Base-by-base conservation (phyloP, 768 basidiomycete species). In the Macrolepiota fuliginosa region DNA sequence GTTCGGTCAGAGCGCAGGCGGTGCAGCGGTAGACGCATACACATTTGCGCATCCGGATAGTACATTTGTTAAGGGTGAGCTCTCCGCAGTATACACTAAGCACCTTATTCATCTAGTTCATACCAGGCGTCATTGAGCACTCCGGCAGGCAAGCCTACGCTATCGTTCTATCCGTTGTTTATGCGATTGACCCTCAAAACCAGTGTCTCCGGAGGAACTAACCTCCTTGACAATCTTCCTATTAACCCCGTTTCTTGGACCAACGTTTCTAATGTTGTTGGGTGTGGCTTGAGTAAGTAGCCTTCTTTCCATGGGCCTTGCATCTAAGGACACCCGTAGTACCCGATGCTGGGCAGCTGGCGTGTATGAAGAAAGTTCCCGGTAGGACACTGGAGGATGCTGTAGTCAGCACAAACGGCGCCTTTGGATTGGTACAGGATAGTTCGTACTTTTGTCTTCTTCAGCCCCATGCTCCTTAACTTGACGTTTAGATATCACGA, bases 1-100 rank as follows among this genome's bases (percentile, higher is more conserved):
- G 17, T 76, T 74, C 49, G 77, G 77, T 7, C 72, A 77, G 56
- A 77, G 76, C 61, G 76, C 77, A 25, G 77, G 76, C 2, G 73
- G 70, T 51, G 68, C 65, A 9, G 70, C 74, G 2, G 69, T 68
- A 46, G 76, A 76, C 62, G 70, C 70, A 0, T 78, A 76, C 61
- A 69, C 74, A 0, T 75, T 75, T 55, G 66, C 74, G 2, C 71
- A 76, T 62, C 72, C 73, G 9, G 64, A 72, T 15, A 73, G 75
- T 64, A 74, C 71, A 11, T 73, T 70, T 50, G 68, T 69, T 2
- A 67, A 71, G 66, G 69, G 68, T 70, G 29, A 45, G 6, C 9
- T 27, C 24, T 22, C 22, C 7, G 12, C 13, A 4, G 1, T 13
- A 4, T 12, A 12, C 22, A 4, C 22, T 13, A n/a, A 49, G n/a